phyloP scores from a whole-genome alignment of 1,284 basidiomycete genomes.

The Ceratobasidium sp. region DNA sequence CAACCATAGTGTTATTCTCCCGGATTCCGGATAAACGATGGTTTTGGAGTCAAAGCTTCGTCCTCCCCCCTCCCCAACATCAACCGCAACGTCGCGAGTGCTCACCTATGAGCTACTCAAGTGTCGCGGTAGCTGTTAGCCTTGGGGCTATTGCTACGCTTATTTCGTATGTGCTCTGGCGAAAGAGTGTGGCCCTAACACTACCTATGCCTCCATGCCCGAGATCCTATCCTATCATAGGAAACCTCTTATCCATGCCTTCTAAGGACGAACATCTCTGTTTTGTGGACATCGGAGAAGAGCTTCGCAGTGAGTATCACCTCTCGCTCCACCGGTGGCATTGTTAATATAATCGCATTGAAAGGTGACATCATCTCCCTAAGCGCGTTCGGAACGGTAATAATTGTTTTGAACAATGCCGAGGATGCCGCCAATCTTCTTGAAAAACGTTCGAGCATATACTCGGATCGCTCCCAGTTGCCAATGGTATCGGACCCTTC shows the following conservation, averaged over 20 bases:
- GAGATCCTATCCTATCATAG: conserved; percentile 11
- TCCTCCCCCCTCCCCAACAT: too few relatives aligned
- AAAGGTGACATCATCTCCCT: conserved; percentile 4
- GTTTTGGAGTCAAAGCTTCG: too few relatives aligned
- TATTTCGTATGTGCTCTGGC: not conserved
- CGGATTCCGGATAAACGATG: too few relatives aligned
- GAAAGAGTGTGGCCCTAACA: not conserved
- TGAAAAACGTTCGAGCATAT: conserved; percentile 10
- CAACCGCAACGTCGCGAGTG: not conserved
- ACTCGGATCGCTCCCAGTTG: not conserved
- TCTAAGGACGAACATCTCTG: not conserved
- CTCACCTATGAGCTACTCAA: not conserved
- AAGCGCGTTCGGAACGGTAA: not conserved
- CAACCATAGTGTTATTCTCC: too few relatives aligned
- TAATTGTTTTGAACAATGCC: not conserved
- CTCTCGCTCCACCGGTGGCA: too few relatives aligned
- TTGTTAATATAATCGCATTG: not conserved
- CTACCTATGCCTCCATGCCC: conserved; percentile 4
- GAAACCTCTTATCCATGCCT: conserved; percentile 8
- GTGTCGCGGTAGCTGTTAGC: not conserved
- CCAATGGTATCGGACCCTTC: conserved; percentile 8
- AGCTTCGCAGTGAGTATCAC: not conserved
- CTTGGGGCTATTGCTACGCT: not conserved
- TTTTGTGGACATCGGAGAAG: not conserved
- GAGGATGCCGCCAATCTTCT: conserved; percentile 8